phyloP scores from a whole-genome alignment of 2,329 filamentous ascomycete genomes.

The Colletotrichum tamarilloi region DNA sequence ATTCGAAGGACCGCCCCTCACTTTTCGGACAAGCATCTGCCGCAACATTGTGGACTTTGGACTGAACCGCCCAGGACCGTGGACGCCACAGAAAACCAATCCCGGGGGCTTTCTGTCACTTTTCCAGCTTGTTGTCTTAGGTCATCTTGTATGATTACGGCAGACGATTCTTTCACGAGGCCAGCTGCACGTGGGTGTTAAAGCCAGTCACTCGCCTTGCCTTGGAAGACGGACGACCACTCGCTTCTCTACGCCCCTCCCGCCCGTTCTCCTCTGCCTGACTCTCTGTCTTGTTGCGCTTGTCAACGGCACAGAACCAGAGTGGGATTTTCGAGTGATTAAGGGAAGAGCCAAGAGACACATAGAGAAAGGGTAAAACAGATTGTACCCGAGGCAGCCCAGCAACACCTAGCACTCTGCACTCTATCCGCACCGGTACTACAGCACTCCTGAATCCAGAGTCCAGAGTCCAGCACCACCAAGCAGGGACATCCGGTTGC shows the following conservation, averaged over 20 bases:
- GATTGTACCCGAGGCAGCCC: background rate
- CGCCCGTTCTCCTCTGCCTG: background rate
- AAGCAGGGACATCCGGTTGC: conserved; percentile 13
- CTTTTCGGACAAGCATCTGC: conserved; percentile 28
- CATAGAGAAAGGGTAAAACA: background rate
- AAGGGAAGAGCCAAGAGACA: background rate
- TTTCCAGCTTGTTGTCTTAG: conserved; percentile 11
- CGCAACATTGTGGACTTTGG: conserved; percentile 10
- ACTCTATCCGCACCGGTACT: no score
- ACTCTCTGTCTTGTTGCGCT: background rate
- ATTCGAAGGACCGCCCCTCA: conserved; percentile 7
- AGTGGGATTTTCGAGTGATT: background rate
- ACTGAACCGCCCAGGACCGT: background rate
- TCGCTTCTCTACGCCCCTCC: background rate
- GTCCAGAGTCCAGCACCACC: background rate
- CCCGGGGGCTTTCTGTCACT: conserved; percentile 4
- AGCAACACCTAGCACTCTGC: background rate
- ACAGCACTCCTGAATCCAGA: background rate
- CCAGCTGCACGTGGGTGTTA: conserved; percentile 5
- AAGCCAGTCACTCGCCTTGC: conserved; percentile 14
- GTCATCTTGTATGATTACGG: conserved; percentile 1
- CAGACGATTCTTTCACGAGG: conserved; percentile 4
- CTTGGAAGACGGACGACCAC: background rate
- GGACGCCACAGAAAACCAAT: background rate
- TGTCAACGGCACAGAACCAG: conserved; percentile 9